These are phyloP conservation scores for Prunella vulgaris DNA, from an alignment of 257 asterid species.

Conservation along the genomic window DNA sequence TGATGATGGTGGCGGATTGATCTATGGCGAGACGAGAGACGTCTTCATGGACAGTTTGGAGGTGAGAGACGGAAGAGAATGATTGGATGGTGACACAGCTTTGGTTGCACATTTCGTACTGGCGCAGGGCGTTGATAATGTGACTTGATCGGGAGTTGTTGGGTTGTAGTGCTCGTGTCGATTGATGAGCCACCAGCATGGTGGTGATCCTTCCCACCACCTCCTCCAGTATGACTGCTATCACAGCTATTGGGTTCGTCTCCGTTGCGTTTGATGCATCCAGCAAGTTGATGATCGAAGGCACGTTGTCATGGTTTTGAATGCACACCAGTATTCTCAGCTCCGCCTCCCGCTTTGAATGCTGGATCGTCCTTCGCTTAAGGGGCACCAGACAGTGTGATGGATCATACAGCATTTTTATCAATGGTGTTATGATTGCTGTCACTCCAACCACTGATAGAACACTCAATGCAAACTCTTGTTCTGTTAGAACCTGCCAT, in stretches of 20 bases:
- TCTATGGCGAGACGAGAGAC: conserved; percentile 49
- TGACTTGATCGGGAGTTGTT: conserved; percentile 46
- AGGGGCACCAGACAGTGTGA: conserved; percentile 25
- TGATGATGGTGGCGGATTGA: conserved; percentile 46
- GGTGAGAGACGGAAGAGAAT: conserved; percentile 47
- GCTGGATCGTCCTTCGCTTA: conserved; percentile 58
- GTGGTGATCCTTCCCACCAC: conserved; percentile 65
- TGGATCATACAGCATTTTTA: conserved; percentile 49
- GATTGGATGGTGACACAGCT: conserved; percentile 49
- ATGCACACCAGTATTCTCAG: conserved; percentile 57
- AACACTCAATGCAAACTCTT: conserved; percentile 52
- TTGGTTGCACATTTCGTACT: conserved; percentile 53
- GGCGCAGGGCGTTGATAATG: conserved; percentile 64
- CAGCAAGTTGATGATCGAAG: conserved; percentile 54
- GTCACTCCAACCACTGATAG: conserved; percentile 48
- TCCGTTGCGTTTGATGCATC: conserved; percentile 65
- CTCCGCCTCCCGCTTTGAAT: conserved; percentile 44
- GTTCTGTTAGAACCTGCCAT: conserved; percentile 36
- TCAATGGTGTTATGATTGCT: conserved; percentile 49
- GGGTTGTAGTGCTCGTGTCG: conserved; percentile 37
- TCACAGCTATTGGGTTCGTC: conserved; percentile 52
- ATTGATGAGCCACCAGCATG: conserved; percentile 66
- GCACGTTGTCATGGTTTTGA: conserved; percentile 53
- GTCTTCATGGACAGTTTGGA: conserved; percentile 58
- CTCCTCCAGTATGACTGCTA: conserved; percentile 62